Conservation (phyloP, 1,284 basidiomycete species). For the Malassezia brasiliensis region DNA sequence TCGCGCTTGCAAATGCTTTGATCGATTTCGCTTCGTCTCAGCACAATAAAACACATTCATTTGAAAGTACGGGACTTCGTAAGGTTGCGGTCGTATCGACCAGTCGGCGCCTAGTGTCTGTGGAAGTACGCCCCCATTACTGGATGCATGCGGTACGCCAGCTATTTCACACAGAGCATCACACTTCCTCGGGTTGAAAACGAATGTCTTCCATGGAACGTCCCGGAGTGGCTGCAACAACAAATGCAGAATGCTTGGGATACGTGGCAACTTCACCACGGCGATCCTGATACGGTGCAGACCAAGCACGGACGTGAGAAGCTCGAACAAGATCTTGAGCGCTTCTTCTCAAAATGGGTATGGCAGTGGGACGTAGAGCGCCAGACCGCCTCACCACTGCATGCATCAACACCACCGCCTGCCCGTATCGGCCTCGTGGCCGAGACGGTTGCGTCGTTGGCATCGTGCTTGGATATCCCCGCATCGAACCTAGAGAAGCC, state of each 20-base stretch:
- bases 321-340: conserved; percentile 7
- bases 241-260: conserved; percentile 17
- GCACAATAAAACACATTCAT: not conserved
- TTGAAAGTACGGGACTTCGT: not conserved
- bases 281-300: conserved; percentile 1
- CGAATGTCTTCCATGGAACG: not conserved
- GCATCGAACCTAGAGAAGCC: not conserved
- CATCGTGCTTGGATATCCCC: not conserved
- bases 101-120: not conserved
- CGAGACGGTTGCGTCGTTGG: not conserved
- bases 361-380: conserved; percentile 18
- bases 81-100: not conserved
- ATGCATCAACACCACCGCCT: conserved; percentile 3
- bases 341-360: conserved; percentile 14
- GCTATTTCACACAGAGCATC: not conserved
- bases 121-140: conserved; percentile 15
- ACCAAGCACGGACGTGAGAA: not conserved
- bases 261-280: conserved; percentile 9
- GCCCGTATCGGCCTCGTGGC: conserved; percentile 1
- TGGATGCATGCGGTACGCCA: conserved; percentile 11
- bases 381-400: conserved; percentile 7
- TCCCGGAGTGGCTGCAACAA: conserved; percentile 8
- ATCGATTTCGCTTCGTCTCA: conserved; percentile 10
- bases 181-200: not conserved
- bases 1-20: conserved; percentile 14